phyloP scores from a whole-genome alignment of 2,329 filamentous ascomycete species.

The Penicillium sp. region DNA sequence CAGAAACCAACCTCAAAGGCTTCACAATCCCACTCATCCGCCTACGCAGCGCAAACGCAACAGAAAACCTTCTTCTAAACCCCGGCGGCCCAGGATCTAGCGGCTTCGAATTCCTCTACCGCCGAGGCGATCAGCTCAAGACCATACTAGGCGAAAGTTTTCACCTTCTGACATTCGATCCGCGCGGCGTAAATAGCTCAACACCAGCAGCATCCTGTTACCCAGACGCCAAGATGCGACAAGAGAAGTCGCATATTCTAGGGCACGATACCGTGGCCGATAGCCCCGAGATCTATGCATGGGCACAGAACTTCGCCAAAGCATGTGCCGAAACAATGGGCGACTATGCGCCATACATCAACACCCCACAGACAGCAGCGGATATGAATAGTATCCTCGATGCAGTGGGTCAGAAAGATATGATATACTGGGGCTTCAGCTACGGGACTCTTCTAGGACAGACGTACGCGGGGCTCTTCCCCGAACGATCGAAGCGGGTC shows the following conservation, averaged over 20 bases:
- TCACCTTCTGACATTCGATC: constrained; percentile 52
- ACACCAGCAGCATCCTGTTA: constrained; percentile 44
- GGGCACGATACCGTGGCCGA: constrained; percentile 15
- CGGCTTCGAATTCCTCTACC: constrained; percentile 42
- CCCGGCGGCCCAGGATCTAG: constrained; percentile 52
- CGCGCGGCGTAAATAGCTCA: constrained; percentile 48
- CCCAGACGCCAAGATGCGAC: constrained; percentile 36
- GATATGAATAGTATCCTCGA: constrained; percentile 55
- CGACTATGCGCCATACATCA: constrained; percentile 48
- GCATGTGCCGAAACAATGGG: constrained; percentile 49
- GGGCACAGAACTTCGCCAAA: constrained; percentile 44
- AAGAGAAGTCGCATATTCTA: constrained; percentile 31
- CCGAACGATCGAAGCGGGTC: constrained; percentile 27
- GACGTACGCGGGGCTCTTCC: constrained; percentile 44
- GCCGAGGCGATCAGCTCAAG: constrained; percentile 39
- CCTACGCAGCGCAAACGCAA: constrained; percentile 47
- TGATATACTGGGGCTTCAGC: constrained; percentile 47
- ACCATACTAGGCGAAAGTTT: constrained; percentile 46
- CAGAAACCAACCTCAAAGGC: not conserved
- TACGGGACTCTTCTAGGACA: constrained; percentile 44
- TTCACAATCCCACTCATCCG: constrained; percentile 50
- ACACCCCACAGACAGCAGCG: constrained; percentile 53
- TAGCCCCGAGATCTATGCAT: constrained; percentile 42
- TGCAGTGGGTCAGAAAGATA: constrained; percentile 40
- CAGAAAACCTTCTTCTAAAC: constrained; percentile 49